Evolutionary conservation across 163 green algal genomes (phyloP).

Genomic region (Trebouxia gelatinosa): DNA sequence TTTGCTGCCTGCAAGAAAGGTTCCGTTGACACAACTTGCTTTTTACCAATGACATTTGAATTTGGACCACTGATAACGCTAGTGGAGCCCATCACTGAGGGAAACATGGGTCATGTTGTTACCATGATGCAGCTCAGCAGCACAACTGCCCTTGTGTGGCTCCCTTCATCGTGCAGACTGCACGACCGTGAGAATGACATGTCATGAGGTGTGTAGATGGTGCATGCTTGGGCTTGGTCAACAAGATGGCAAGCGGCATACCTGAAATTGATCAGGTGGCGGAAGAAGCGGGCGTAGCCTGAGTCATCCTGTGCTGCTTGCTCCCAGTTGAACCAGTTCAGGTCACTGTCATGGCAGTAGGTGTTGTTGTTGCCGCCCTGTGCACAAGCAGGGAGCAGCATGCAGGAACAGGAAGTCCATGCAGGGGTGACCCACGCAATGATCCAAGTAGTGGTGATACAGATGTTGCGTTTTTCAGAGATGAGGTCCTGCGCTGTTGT

Average conservation of each 20-base stretch:
- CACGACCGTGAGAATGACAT: neutral
- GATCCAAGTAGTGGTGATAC: too few relatives aligned
- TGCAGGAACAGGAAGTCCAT: too few relatives aligned
- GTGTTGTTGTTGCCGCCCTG: constrained; percentile 93
- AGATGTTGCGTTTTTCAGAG: too few relatives aligned
- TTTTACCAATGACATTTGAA: too few relatives aligned
- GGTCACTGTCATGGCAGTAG: constrained; percentile 81
- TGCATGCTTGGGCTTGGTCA: neutral
- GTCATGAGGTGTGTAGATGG: neutral
- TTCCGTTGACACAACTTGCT: too few relatives aligned
- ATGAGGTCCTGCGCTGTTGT: too few relatives aligned
- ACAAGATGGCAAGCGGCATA: constrained; percentile 12
- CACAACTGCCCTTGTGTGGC: neutral
- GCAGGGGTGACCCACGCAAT: too few relatives aligned
- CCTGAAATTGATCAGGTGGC: constrained; percentile 65
- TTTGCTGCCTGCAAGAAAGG: too few relatives aligned
- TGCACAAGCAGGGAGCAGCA: neutral
- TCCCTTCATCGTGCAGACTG: neutral
- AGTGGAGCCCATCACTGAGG: too few relatives aligned
- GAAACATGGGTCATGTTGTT: too few relatives aligned
- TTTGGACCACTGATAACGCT: too few relatives aligned
- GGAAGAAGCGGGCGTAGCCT: constrained; percentile 76
- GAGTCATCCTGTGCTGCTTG: constrained; percentile 49
- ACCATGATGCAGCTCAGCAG: neutral
- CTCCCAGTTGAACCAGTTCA: constrained; percentile 80